Evolutionary conservation across 2,329 filamentous ascomycete genomes (phyloP).

Genomic region (Hypomyces rosellus): DNA sequence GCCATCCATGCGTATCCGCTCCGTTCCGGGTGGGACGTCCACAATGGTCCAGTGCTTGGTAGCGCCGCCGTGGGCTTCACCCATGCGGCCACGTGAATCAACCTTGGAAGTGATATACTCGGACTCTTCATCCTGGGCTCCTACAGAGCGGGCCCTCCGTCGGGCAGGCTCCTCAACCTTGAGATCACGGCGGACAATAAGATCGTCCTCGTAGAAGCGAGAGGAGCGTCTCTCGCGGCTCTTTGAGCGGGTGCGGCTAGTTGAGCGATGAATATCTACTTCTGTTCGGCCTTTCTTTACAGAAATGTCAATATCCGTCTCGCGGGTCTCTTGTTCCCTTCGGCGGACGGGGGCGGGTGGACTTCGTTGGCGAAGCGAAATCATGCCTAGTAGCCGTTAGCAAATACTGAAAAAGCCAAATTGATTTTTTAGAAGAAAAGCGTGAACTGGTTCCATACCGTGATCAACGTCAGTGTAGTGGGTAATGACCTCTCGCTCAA

Average conservation of each 20-base stretch:
- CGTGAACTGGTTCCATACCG: constrained; percentile 47
- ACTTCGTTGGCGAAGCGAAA: constrained; percentile 36
- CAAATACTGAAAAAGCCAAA: neutral
- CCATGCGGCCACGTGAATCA: constrained; percentile 57
- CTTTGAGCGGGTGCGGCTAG: constrained; percentile 29
- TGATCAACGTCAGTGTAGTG: constrained; percentile 85
- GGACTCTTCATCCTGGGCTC: constrained; percentile 53
- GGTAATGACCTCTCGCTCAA: constrained; percentile 84
- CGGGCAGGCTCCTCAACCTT: constrained; percentile 37
- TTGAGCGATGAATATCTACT: constrained; percentile 46
- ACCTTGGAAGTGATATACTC: constrained; percentile 53
- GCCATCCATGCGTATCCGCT: constrained; percentile 76
- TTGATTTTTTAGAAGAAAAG: too few relatives aligned
- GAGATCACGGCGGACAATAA: constrained; percentile 55
- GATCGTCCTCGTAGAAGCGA: constrained; percentile 55
- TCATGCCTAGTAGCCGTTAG: constrained; percentile 34
- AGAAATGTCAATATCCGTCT: constrained; percentile 56
- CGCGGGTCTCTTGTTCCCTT: constrained; percentile 22
- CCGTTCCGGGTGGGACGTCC: constrained; percentile 77
- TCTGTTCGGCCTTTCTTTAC: constrained; percentile 49
- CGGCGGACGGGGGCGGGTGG: constrained; percentile 44
- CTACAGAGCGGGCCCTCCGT: constrained; percentile 48
- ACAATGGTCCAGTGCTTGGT: constrained; percentile 76
- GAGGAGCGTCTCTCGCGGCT: constrained; percentile 33
- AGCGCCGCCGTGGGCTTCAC: constrained; percentile 67